These are phyloP conservation scores for Chalciporus chontae DNA, from an alignment of 768 basidiomycete genomes.

Conservation along the genomic window DNA sequence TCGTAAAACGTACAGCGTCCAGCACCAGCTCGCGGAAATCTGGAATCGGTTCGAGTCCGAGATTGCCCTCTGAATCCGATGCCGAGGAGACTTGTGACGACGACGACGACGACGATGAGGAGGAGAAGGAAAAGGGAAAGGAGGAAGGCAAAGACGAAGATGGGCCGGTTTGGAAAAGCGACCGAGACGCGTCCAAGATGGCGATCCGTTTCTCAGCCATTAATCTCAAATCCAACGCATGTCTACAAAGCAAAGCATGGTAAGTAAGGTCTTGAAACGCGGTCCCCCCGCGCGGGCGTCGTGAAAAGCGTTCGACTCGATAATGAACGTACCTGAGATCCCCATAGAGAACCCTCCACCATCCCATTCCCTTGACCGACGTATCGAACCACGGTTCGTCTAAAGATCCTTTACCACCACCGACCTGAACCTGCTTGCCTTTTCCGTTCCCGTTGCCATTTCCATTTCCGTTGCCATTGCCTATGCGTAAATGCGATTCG, in stretches of 20 bases:
- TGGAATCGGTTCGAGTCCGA: constrained; percentile 58
- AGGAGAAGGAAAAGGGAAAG: too few species aligned
- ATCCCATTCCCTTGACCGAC: constrained; percentile 77
- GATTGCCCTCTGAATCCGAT: constrained; percentile 3
- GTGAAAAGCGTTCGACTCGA: too few species aligned
- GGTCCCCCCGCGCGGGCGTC: too few species aligned
- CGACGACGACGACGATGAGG: neutral
- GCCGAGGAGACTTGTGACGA: neutral
- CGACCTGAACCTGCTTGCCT: constrained; percentile 15
- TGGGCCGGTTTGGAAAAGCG: constrained; percentile 38
- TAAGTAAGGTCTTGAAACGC: too few species aligned
- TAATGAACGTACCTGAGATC: constrained; percentile 63
- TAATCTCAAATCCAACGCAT: constrained; percentile 78
- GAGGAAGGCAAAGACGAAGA: neutral
- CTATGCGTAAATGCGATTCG: constrained; percentile 16
- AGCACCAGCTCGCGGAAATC: constrained; percentile 49
- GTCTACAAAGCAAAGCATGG: constrained; percentile 35
- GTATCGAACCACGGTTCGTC: constrained; percentile 47
- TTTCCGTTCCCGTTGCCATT: too few species aligned
- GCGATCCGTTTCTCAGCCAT: constrained; percentile 62
- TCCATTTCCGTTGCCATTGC: constrained; percentile 4
- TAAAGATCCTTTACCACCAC: neutral
- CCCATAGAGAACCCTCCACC: constrained; percentile 74
- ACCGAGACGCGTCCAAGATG: constrained; percentile 72
- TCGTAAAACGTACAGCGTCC: constrained; percentile 42